Conservation (phyloP, 768 basidiomycete genomes). For the Crassisporium funariophilum region DNA sequence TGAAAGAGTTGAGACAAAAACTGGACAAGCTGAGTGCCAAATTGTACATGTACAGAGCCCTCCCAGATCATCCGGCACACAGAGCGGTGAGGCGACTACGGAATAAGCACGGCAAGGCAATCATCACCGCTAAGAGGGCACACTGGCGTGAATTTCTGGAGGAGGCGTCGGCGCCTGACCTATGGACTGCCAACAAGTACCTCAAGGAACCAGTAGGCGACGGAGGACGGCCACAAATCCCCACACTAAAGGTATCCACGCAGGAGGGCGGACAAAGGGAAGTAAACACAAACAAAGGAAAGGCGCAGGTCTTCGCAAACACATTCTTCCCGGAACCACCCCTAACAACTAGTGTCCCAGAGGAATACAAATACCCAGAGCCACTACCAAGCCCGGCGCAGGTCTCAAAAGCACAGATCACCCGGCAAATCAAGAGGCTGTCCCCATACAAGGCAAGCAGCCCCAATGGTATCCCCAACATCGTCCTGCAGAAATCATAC, state of each 20-base stretch:
- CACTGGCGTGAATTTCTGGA: constrained; percentile 31
- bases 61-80: constrained; percentile 24
- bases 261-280: constrained; percentile 9
- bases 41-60: constrained; percentile 1
- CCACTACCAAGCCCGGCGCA: constrained; percentile 4
- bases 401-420: constrained; percentile 8
- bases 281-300: constrained; percentile 9
- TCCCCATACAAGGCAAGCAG: background rate
- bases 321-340: constrained; percentile 16
- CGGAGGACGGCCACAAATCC: constrained; percentile 22
- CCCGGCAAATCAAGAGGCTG: constrained; percentile 11
- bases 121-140: constrained; percentile 20
- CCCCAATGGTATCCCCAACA: constrained; percentile 2
- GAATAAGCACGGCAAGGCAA: constrained; percentile 15
- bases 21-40: constrained; percentile 14
- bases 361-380: constrained; percentile 1
- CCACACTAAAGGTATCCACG: constrained; percentile 17
- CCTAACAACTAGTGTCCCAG: background rate
- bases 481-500: background rate
- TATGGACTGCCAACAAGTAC: constrained; percentile 26
- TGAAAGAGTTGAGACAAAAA: constrained; percentile 8
- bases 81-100: constrained; percentile 4
- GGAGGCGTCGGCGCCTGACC: background rate
- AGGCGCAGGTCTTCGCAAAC: constrained; percentile 8
- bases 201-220: constrained; percentile 16